Evolutionary conservation across 192 early-diverging fungal species (phyloP).

Genomic region (Backusella psychrophila): DNA sequence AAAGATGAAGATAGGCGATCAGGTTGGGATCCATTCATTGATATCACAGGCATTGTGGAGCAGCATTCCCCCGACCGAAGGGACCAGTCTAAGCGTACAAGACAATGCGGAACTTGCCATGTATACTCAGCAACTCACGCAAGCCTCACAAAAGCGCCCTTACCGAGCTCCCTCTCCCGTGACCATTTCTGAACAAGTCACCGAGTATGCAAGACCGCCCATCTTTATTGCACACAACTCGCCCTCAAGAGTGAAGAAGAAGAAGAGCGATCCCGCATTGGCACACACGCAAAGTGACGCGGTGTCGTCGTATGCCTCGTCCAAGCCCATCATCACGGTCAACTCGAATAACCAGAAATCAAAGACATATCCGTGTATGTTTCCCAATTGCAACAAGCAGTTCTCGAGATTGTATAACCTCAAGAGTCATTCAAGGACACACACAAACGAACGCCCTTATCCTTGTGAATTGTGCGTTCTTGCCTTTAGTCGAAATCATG

Average conservation of each 20-base stretch:
- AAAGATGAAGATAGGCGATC: conserved; percentile 21
- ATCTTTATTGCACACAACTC: neutral
- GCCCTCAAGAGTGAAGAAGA: conserved; percentile 12
- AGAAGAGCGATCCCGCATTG: conserved; percentile 20
- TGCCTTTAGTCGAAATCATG: conserved; percentile 71
- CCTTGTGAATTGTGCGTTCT: conserved; percentile 40
- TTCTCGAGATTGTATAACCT: conserved; percentile 91
- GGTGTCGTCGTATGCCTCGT: conserved; percentile 32
- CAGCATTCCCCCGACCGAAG: neutral
- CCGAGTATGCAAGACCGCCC: neutral
- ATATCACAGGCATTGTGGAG: conserved; percentile 19
- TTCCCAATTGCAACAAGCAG: conserved; percentile 78
- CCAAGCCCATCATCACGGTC: conserved; percentile 30
- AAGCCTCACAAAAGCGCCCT: neutral
- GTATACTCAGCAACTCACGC: neutral
- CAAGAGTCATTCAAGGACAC: conserved; percentile 78
- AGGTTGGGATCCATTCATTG: conserved; percentile 20
- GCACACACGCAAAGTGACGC: conserved; percentile 28
- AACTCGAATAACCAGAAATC: conserved; percentile 29
- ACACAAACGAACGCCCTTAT: conserved; percentile 75
- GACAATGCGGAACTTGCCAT: neutral
- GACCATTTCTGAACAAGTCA: neutral
- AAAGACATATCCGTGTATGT: conserved; percentile 51
- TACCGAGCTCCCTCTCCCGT: neutral
- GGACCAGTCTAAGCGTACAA: neutral